Base-by-base conservation (phyloP, 371 early-diverging fungal genomes). In the Syncephalastrum sp. region DNA sequence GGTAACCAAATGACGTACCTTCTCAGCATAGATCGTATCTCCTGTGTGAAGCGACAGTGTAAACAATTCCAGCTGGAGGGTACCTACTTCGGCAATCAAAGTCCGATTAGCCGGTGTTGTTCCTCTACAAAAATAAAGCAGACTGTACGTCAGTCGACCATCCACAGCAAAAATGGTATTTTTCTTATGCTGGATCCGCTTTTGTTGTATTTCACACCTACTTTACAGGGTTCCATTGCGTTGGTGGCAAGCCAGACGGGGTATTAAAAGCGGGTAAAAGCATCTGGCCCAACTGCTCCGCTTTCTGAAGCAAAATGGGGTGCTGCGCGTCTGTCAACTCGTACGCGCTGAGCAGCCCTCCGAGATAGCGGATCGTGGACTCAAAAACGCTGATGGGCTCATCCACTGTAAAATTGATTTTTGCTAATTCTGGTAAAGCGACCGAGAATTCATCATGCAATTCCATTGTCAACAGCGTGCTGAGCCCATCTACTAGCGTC, bases 51-150 rank as follows among this genome's bases (percentile, higher is more conserved):
- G 67, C 4, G 88, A 83, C 24, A 97, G 75, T 42, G 85, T 76
- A 46, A 89, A 86, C 64, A 93, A 92, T 71, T 98, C 98, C 33
- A 98, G 66, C 50, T 94, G 82, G 19, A 97, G 67, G 0, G 95
- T 88, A 4, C 94, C 95, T 14, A 91, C 85, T 55, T 95, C 95
- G 2, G 96, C 96, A 24, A 94, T 51, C 13, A 74, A 54, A 15
- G 68, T 64, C 15, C 56, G 53, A 41, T 54, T 53, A 13, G 56
- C 45, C 6, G 49, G 49, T 1, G 70, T 33, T 8, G 16, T 42
- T 27, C 65, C 50, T 46, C 76, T 75, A 27, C 27, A 59, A 25
- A 10, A 23, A 17, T 21, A 14, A 41, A 5, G 29, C 29, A 56
- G 3, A 21, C 42, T 48, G 4, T 47, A 27, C 43, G 12, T 33